Evolutionary conservation across 139 green algal species (phyloP), one percentile per base, ranked within the genome.

Genomic region (Parachlorella kessleri): DNA sequence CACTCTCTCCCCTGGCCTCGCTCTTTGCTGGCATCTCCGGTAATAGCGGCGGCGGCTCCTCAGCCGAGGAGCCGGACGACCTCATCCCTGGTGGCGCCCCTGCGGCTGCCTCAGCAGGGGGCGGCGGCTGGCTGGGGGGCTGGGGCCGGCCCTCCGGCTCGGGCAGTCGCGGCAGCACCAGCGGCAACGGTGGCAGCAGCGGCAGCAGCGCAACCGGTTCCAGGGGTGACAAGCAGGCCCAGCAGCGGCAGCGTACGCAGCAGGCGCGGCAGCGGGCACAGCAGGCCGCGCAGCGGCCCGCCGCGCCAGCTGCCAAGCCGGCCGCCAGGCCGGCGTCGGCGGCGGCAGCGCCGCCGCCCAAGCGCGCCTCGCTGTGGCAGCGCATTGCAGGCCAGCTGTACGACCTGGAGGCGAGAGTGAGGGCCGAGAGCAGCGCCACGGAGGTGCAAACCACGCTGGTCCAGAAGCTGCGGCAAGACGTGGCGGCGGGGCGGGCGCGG

Each of bases 381-480:
- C 30, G 23, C 21, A 40, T 82, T 32, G 53, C 67, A 14, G 28
- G 7, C 9, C 42, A 38, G 36, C 70, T 97, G 64, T 94, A 94
- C 77, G 91, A 94, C 78, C 68, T 97, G 59, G 93, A 97, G 81
- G 86, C 89, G 3, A 77, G 87, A 18, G 87, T 97, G 59, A 75
- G 88, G 38, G 67, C 83, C 55, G 81, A 91, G 85, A 70, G 74
- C 5, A 72, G 42, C 1, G 87, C 80, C 10, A 84, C 85, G 9
- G 70, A 85, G 64, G 63, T 70, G 24, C 84, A 90, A 79, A 90
- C 87, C 1, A 70, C 55, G 1, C 28, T 72, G 24, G 84, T 91
- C 39, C 59, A 87, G 63, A 33, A 72, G 66, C 77, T 90, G 75
- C 35, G 81, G 65, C 33, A 9, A 0, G 53, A 86, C 9, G 79